Percentiles rank a stretch among this genome's conserved stretches.
These are phyloP conservation scores for Boletales sp. DNA, from an alignment of 768 basidiomycete species.

Conservation along the genomic window DNA sequence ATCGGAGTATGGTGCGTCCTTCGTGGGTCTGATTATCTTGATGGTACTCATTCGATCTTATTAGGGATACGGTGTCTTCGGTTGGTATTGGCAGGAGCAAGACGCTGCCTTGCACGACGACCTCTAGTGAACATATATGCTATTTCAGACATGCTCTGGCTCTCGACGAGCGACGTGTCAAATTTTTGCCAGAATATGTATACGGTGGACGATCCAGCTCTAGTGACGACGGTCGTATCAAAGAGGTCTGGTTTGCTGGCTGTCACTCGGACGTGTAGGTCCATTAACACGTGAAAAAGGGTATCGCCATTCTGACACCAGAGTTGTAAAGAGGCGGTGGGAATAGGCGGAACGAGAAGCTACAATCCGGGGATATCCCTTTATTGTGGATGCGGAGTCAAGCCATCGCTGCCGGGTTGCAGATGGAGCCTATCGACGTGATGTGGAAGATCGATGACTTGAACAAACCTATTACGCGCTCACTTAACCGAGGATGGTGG, in stretches of 20 bases:
- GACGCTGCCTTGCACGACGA: slow-evolving; percentile 31
- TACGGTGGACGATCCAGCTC: slow-evolving; percentile 22
- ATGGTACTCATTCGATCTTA: not conserved
- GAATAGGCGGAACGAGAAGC: slow-evolving; percentile 23
- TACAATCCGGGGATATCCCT: slow-evolving; percentile 28
- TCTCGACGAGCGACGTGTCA: slow-evolving; percentile 45
- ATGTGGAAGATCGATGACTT: slow-evolving; percentile 29
- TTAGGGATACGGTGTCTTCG: slow-evolving; percentile 48
- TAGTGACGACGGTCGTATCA: slow-evolving; percentile 23
- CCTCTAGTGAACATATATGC: slow-evolving; percentile 33
- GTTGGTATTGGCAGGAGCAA: slow-evolving; percentile 34
- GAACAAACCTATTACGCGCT: slow-evolving; percentile 18
- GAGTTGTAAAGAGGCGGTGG: slow-evolving; percentile 22
- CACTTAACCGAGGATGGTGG: slow-evolving; percentile 22
- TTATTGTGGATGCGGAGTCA: slow-evolving; percentile 32
- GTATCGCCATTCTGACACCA: slow-evolving; percentile 1
- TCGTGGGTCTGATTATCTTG: not conserved
- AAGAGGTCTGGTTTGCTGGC: slow-evolving; percentile 44
- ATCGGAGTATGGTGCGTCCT: slow-evolving; percentile 40
- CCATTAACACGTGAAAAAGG: not conserved
- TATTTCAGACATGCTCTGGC: slow-evolving; percentile 47
- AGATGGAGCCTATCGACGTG: slow-evolving; percentile 20
- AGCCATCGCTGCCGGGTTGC: slow-evolving; percentile 23
- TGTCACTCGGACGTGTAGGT: slow-evolving; percentile 38
- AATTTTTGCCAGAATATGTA: slow-evolving; percentile 44